Evolutionary conservation across 352 stramenopile species (phyloP).

Genomic region (Phytophthora tentaculata): DNA sequence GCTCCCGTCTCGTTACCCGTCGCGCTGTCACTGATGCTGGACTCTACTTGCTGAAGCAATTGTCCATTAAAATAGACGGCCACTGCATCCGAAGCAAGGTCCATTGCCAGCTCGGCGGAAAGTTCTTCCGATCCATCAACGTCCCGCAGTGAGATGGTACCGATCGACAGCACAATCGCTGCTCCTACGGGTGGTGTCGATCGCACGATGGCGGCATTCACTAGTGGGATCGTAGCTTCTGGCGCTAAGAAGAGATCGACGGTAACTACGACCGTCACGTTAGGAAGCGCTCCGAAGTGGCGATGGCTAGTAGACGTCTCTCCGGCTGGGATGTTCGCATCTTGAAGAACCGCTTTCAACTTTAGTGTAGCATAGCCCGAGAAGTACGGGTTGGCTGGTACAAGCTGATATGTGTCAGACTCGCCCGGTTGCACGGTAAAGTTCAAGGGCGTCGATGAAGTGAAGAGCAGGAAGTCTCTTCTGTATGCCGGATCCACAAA

Average conservation of each 20-base stretch:
- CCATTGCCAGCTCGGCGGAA: slow-evolving; percentile 9
- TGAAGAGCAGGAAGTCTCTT: slow-evolving; percentile 25
- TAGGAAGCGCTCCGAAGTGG: slow-evolving; percentile 27
- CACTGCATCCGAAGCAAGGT: slow-evolving; percentile 1
- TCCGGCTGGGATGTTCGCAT: slow-evolving; percentile 14
- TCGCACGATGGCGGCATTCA: background rate
- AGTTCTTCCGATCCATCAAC: slow-evolving; percentile 33
- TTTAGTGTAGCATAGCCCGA: slow-evolving; percentile 34
- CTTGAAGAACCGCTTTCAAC: slow-evolving; percentile 35
- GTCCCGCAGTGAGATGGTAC: slow-evolving; percentile 23
- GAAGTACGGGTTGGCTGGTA: slow-evolving; percentile 27
- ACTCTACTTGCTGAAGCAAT: background rate
- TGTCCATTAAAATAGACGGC: slow-evolving; percentile 30
- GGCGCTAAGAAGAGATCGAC: slow-evolving; percentile 27
- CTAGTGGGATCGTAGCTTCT: background rate
- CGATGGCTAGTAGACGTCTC: slow-evolving; percentile 10
- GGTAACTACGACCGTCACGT: slow-evolving; percentile 26
- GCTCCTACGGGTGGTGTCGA: background rate
- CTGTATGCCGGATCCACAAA: slow-evolving; percentile 25
- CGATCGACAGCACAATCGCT: slow-evolving; percentile 20
- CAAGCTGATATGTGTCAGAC: slow-evolving; percentile 19
- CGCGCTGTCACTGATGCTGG: background rate
- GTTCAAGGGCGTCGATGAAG: slow-evolving; percentile 24
- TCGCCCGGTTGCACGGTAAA: slow-evolving; percentile 15
- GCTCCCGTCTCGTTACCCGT: background rate